These are phyloP conservation scores for Xylariaceae sp. DNA, from an alignment of 2,329 filamentous ascomycete genomes.

Conservation along the genomic window DNA sequence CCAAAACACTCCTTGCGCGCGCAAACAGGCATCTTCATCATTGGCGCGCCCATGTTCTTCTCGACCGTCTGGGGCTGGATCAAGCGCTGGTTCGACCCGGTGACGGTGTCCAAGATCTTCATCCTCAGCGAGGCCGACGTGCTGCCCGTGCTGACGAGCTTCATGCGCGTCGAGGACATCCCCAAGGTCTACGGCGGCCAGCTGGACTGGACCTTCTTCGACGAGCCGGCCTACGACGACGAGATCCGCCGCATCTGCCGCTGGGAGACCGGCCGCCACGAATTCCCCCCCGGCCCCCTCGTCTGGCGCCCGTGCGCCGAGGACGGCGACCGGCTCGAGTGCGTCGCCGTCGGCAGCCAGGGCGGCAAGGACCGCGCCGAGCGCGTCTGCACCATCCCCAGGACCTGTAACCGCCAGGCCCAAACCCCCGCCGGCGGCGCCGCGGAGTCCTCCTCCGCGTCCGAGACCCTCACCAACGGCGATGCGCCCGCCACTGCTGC, in stretches of 20 bases:
- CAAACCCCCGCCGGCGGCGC: constrained; percentile 23
- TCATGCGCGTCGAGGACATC: constrained; percentile 76
- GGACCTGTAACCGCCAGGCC: no score
- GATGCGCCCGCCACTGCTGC: constrained; percentile 1
- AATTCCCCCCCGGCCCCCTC: constrained; percentile 50
- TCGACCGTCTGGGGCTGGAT: constrained; percentile 91
- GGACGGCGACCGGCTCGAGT: constrained; percentile 40
- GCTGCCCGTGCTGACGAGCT: constrained; percentile 65
- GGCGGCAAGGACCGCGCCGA: constrained; percentile 37
- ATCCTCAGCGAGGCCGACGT: constrained; percentile 71
- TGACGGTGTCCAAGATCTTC: constrained; percentile 93
- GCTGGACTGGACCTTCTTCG: constrained; percentile 74
- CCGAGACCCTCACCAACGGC: constrained; percentile 6
- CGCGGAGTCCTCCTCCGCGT: constrained; percentile 1
- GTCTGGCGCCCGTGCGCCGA: constrained; percentile 48
- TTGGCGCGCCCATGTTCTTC: constrained; percentile 86
- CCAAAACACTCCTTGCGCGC: not conserved
- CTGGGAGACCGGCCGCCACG: constrained; percentile 45
- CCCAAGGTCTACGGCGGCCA: constrained; percentile 85
- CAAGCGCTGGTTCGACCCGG: constrained; percentile 92
- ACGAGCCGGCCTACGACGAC: constrained; percentile 55
- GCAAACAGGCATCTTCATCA: constrained; percentile 55
- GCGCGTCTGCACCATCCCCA: constrained; percentile 44
- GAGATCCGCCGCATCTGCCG: constrained; percentile 28
- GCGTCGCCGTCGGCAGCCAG: constrained; percentile 43